Evolutionary conservation across 1,284 basidiomycete species (phyloP).

Genomic region (Clitocybe nebularis): DNA sequence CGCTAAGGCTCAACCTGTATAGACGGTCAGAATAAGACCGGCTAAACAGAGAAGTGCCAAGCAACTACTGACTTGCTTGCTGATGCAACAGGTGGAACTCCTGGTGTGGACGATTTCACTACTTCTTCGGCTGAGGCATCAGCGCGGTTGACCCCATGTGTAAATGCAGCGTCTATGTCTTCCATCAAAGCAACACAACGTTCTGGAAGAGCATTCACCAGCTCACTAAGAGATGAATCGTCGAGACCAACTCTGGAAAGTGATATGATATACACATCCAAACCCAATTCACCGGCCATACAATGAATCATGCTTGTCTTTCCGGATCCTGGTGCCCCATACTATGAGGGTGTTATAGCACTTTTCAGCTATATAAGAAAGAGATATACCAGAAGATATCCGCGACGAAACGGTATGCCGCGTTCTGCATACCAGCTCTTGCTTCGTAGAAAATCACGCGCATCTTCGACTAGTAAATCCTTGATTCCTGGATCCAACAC

Average conservation of each 20-base stretch:
- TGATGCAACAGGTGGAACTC: background rate
- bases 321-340: slow-evolving; percentile 41
- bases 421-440: slow-evolving; percentile 58
- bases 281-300: slow-evolving; percentile 63
- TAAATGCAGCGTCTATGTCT: slow-evolving; percentile 65
- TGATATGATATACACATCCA: slow-evolving; percentile 66
- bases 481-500: slow-evolving; percentile 54
- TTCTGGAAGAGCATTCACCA: slow-evolving; percentile 54
- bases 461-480: slow-evolving; percentile 54
- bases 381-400: slow-evolving; percentile 48
- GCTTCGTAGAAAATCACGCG: slow-evolving; percentile 52
- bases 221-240: slow-evolving; percentile 48
- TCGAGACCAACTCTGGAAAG: slow-evolving; percentile 56
- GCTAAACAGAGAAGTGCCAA: background rate
- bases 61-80: slow-evolving; percentile 4
- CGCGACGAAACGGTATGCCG: slow-evolving; percentile 63
- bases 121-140: background rate
- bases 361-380: background rate
- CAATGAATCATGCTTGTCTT: slow-evolving; percentile 67
- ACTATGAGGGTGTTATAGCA: no score
- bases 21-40: background rate
- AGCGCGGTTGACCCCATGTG: slow-evolving; percentile 39
- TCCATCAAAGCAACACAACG: slow-evolving; percentile 66
- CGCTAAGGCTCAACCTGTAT: slow-evolving; percentile 50
- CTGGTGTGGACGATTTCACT: background rate